phyloP scores from a whole-genome alignment of 331 rosid genomes.

The Rosa hybrid region DNA sequence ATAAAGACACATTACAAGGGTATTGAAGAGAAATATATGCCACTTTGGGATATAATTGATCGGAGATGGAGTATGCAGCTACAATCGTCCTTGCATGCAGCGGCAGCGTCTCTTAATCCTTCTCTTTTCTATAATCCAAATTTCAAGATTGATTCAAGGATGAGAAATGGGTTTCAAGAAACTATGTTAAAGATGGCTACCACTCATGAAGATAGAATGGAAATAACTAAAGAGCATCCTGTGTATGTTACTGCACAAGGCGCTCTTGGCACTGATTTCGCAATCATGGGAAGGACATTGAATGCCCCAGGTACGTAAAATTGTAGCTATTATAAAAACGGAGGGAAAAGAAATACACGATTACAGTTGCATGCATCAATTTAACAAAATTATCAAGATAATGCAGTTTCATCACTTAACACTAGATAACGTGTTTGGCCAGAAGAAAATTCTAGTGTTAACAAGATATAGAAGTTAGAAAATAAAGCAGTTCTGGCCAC shows the following conservation, averaged over 20 bases:
- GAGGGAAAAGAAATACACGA: background rate
- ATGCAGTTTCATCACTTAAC: conserved; percentile 4
- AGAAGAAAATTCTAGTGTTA: background rate
- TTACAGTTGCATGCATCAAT: background rate
- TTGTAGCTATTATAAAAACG: background rate
- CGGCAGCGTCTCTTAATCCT: conserved; percentile 77
- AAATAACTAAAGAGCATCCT: conserved; percentile 61
- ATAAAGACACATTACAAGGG: conserved; percentile 59
- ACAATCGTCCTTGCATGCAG: conserved; percentile 63
- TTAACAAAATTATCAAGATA: background rate
- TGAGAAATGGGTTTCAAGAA: conserved; percentile 72
- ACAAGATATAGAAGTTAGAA: background rate
- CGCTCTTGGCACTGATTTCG: conserved; percentile 72
- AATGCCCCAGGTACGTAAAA: conserved; percentile 63
- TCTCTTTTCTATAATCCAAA: conserved; percentile 49
- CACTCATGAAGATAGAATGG: conserved; percentile 48
- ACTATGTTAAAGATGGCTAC: conserved; percentile 55
- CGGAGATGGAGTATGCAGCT: conserved; percentile 64
- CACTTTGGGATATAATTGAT: conserved; percentile 58
- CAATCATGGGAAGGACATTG: conserved; percentile 63
- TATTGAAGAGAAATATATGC: conserved; percentile 51
- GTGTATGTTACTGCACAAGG: conserved; percentile 63
- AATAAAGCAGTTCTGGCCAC: background rate
- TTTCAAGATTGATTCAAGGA: conserved; percentile 49
- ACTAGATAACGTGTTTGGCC: background rate